Percentiles rank a stretch among this genome's conserved stretches.
Evolutionary conservation across 257 asterid species (phyloP).

Genomic region (Solanum rostratum): DNA sequence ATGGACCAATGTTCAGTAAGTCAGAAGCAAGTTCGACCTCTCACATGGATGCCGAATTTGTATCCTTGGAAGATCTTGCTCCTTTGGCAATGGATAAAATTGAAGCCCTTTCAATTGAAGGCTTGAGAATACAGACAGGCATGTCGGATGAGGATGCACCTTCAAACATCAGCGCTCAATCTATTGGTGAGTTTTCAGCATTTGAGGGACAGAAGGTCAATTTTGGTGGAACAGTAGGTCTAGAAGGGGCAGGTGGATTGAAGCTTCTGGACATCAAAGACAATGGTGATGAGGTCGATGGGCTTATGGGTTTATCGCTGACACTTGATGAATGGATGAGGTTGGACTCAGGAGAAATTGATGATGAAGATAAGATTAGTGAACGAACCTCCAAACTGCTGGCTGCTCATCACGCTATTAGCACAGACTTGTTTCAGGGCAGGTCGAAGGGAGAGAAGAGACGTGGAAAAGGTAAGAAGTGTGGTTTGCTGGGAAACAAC

Average conservation of each 20-base stretch:
- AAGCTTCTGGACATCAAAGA: conserved; percentile 68
- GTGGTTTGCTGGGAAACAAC: conserved; percentile 81
- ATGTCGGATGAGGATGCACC: conserved; percentile 72
- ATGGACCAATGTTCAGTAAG: conserved; percentile 13
- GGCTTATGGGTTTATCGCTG: conserved; percentile 79
- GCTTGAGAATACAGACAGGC: conserved; percentile 84
- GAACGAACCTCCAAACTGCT: conserved; percentile 71
- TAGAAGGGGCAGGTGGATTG: conserved; percentile 80
- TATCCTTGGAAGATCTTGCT: conserved; percentile 79
- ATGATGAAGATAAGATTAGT: conserved; percentile 52
- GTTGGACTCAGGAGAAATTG: conserved; percentile 83
- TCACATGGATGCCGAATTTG: conserved; percentile 46
- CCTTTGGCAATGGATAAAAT: conserved; percentile 94
- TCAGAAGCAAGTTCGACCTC: conserved; percentile 20
- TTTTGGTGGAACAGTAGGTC: conserved; percentile 56
- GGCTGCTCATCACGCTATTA: conserved; percentile 86
- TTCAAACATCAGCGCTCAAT: conserved; percentile 52
- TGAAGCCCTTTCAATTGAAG: conserved; percentile 57
- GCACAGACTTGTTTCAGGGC: conserved; percentile 50
- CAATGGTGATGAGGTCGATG: conserved; percentile 66
- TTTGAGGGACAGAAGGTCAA: conserved; percentile 50
- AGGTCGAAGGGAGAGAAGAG: conserved; percentile 70
- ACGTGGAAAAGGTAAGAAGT: conserved; percentile 53
- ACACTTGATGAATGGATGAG: conserved; percentile 97
- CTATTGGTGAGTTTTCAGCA: conserved; percentile 62